These are phyloP conservation scores for Candida ortonii DNA, from an alignment of 805 yeast genomes.

Conservation along the genomic window DNA sequence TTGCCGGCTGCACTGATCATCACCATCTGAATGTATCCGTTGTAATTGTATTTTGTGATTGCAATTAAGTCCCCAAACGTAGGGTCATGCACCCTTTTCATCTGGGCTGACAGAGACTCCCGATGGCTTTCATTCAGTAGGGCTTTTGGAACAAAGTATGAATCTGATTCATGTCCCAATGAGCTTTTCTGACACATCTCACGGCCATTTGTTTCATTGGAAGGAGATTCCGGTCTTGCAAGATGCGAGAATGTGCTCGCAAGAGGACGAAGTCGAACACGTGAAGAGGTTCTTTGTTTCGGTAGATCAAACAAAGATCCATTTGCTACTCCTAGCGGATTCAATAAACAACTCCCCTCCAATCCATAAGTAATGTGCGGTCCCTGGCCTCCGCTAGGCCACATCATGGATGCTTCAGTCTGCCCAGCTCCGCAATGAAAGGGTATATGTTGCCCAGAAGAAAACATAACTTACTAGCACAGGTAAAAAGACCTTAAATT, in stretches of 20 bases:
- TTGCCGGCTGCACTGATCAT: conserved; percentile 34
- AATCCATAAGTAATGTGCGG: conserved; percentile 43
- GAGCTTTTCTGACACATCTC: neutral
- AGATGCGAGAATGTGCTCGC: conserved; percentile 10
- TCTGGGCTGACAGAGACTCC: conserved; percentile 29
- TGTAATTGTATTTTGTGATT: conserved; percentile 5
- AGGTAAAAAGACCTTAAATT: no score
- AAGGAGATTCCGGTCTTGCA: conserved; percentile 7
- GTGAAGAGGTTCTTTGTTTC: conserved; percentile 1
- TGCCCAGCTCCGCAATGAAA: no score
- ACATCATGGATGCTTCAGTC: conserved; percentile 31
- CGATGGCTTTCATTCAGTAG: conserved; percentile 23
- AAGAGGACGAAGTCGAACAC: conserved; percentile 15
- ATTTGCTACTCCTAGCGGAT: no score
- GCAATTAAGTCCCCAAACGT: conserved; percentile 30
- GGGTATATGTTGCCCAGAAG: no score
- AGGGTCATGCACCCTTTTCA: conserved; percentile 35
- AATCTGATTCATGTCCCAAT: neutral
- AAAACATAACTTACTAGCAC: no score
- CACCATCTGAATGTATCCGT: conserved; percentile 3
- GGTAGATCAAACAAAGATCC: no score
- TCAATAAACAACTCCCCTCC: conserved; percentile 36
- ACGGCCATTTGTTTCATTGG: no score
- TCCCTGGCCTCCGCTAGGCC: conserved; percentile 37
- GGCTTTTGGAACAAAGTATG: conserved; percentile 26